These are phyloP conservation scores for Ambrosiella beaveri DNA, from an alignment of 2,329 filamentous ascomycete species.

Conservation along the genomic window DNA sequence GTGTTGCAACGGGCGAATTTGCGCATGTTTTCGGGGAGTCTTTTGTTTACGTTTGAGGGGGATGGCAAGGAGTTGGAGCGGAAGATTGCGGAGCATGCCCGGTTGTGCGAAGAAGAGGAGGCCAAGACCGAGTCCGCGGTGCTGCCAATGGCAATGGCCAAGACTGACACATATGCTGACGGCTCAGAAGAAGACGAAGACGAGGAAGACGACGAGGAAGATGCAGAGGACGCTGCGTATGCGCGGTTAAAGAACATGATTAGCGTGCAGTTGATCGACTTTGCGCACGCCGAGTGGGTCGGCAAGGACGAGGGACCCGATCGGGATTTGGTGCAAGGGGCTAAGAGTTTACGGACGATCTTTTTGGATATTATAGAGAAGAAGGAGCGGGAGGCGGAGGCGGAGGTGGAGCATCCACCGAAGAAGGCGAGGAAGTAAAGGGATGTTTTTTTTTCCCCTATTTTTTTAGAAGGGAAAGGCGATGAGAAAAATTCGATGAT, in stretches of 20 bases:
- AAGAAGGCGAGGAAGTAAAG: conserved; percentile 3
- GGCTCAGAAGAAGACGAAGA: conserved; percentile 16
- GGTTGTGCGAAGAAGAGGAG: conserved; percentile 17
- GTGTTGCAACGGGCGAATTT: conserved; percentile 39
- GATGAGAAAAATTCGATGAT: too few relatives aligned
- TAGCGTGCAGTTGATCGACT: conserved; percentile 81
- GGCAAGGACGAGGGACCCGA: conserved; percentile 62
- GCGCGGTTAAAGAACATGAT: conserved; percentile 35
- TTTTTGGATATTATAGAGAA: conserved; percentile 43
- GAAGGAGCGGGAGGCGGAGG: background rate
- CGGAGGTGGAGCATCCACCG: background rate
- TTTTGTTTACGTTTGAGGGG: conserved; percentile 48
- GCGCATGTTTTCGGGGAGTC: conserved; percentile 45
- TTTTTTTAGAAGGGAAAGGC: background rate
- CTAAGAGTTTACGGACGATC: conserved; percentile 53
- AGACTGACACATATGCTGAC: too few relatives aligned
- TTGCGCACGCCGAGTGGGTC: conserved; percentile 78
- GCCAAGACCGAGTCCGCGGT: conserved; percentile 19
- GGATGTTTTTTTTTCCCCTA: background rate
- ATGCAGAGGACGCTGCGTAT: conserved; percentile 32
- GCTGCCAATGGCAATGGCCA: conserved; percentile 32
- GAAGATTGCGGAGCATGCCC: conserved; percentile 35
- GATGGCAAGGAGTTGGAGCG: conserved; percentile 36
- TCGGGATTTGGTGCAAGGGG: conserved; percentile 61
- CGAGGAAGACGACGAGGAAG: conserved; percentile 19